These are phyloP conservation scores for Pulicaria dysenterica DNA, from an alignment of 129 eudicot species.

Conservation along the genomic window DNA sequence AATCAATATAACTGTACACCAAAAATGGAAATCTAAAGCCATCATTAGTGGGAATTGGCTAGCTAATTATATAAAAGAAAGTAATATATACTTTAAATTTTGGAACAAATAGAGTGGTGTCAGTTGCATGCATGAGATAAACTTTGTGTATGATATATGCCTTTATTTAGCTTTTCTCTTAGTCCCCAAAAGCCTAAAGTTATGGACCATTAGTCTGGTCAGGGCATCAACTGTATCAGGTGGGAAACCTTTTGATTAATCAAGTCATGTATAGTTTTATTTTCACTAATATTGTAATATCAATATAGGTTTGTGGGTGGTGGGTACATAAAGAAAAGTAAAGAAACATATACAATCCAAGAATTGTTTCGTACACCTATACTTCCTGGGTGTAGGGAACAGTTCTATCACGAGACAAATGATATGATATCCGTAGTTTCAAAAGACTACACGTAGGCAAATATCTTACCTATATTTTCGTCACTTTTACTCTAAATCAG, in stretches of 20 bases:
- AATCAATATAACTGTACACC: neutral
- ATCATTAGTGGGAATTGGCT: neutral
- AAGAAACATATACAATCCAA: conserved; percentile 1
- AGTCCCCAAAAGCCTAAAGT: conserved; percentile 25
- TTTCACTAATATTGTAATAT: neutral
- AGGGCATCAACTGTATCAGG: neutral
- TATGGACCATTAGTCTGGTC: conserved; percentile 6
- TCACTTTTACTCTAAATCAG: conserved; percentile 7
- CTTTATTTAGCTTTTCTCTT: conserved; percentile 15
- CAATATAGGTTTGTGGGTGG: neutral
- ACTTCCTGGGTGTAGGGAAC: conserved; percentile 5
- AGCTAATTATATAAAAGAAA: conserved; percentile 1
- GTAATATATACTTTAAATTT: neutral
- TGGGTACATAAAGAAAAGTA: neutral
- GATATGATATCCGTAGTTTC: neutral
- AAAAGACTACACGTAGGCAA: neutral
- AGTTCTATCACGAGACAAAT: neutral
- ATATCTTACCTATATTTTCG: neutral
- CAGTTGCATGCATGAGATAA: conserved; percentile 28
- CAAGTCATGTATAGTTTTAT: neutral
- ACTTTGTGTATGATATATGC: conserved; percentile 10
- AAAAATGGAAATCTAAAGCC: neutral
- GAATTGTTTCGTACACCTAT: conserved; percentile 1
- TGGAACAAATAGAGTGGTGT: conserved; percentile 20
- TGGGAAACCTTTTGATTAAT: conserved; percentile 24